Evolutionary conservation across 2,329 filamentous ascomycete genomes (phyloP), one percentile per base, ranked within the genome.

Genomic region (Venturia asperata): DNA sequence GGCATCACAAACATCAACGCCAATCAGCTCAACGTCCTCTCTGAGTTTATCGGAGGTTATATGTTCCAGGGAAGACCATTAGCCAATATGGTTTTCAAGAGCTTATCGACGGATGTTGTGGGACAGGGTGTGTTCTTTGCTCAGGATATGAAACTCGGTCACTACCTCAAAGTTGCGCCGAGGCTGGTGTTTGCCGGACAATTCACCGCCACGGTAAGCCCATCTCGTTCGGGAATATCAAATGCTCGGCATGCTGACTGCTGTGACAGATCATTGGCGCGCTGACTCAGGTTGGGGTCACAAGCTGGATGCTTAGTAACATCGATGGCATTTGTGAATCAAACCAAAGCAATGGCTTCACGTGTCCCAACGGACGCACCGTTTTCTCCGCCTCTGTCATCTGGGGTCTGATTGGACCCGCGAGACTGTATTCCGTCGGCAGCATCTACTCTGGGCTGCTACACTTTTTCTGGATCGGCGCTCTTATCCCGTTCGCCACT

Each of bases 401-500:
- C 68, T 89, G 86, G 86, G 86, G 86, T n/a, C 80, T 87, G 47
- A 82, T 84, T 88, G 73, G 88, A 87, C 76, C 85, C 82, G 1
- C 82, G 82, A 0, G 84, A 68, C 83, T 88, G 72, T 88, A 87
- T 75, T 87, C 92, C 70, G 94, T 95, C 79, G 82, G 82, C 41
- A 89, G 89, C 19, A 85, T 90, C 7, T 91, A 91, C 73, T 79
- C 82, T 0, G 78, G 78, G 0, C 78, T 91, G 45, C 83, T 87
- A 71, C 90, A 81, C 79, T 91, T 90, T 78, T 91, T 85, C 83
- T 81, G 90, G 47, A 80, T 87, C 24, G 88, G 88, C n/a, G 83
- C 82, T 55, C 64, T 85, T 5, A 76, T 85, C 0, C 88, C 88
- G 2, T 72, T 90, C 41, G 67, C 83, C 19, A 83, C 87, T 67